Evolutionary conservation across 1,284 basidiomycete genomes (phyloP), one percentile per base, ranked within the genome.

Genomic region (Mycosarcoma maydis): DNA sequence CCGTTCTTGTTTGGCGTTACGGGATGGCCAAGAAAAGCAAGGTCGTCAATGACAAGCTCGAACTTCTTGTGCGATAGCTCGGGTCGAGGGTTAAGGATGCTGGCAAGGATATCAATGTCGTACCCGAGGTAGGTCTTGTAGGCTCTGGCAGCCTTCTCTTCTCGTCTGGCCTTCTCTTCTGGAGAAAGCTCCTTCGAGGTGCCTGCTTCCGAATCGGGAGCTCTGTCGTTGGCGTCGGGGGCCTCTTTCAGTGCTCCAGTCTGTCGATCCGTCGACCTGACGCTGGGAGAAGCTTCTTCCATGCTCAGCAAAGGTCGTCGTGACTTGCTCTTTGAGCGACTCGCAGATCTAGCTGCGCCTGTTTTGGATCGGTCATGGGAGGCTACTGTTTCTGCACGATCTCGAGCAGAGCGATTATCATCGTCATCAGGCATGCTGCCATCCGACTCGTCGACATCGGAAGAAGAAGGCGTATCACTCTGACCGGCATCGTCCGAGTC

Each of bases 21-120:
- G 0, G 95, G 95, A 82, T 98, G 94, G 0, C 95, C 95, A 34
- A 98, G 86, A 80, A 98, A 98, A 2, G 89, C 91, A n/a, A 98
- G 86, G 75, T 94, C 90, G 76, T 98, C 94, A 19, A 97, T 89
- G 39, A 91, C 83, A 24, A 98, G 87, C 81, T 96, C 94, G 78
- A 97, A 98, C 78, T 92, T 92, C 80, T 93, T 92, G 82, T 98
- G 92, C 78, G 93, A 96, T 80, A 94, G 87, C 16, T 89, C 86
- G 26, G 85, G 84, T 39, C 89, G 72, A 0, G 94, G 93, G 59
- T 90, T 90, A 7, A 98, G 85, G 61, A 96, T 85, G 48, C 87
- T 87, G 22, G 92, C 91, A 27, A 98, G 86, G 74, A 93, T 90
- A 61, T 90, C 89, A 13, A 90, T 84, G 8, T 89, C 87, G 82